Conservation (phyloP, 208 protist genomes). For the Willaertia magna region DNA sequence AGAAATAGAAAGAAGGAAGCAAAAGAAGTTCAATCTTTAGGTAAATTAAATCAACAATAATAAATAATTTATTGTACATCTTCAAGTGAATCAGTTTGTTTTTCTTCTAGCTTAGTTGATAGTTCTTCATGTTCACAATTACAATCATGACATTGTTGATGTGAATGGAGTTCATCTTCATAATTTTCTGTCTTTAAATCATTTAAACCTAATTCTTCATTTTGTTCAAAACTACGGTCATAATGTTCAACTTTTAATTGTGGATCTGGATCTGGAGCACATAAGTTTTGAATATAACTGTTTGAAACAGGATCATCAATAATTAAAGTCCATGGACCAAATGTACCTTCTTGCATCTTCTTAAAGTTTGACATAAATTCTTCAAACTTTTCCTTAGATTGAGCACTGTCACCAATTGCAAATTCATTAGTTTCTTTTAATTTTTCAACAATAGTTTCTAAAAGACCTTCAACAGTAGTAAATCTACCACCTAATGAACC, state of each 20-base stretch:
- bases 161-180: background rate
- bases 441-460: conserved; percentile 64
- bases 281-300: conserved; percentile 74
- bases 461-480: conserved; percentile 76
- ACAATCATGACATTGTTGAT: too few species aligned
- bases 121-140: too few species aligned
- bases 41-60: background rate
- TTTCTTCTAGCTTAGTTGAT: too few species aligned
- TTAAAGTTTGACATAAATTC: conserved; percentile 62
- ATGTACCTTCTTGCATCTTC: conserved; percentile 42
- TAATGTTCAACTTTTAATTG: conserved; percentile 57
- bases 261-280: conserved; percentile 60
- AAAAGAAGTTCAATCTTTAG: background rate
- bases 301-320: conserved; percentile 77
- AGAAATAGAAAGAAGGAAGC: conserved; percentile 9
- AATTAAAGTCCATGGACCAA: conserved; percentile 67
- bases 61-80: too few species aligned
- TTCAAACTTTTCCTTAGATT: conserved; percentile 50
- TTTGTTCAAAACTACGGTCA: conserved; percentile 64
- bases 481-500: conserved; percentile 81
- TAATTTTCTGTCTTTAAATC: conserved; percentile 28
- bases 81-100: too few species aligned
- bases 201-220: conserved; percentile 76
- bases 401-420: conserved; percentile 44
- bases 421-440: conserved; percentile 58